Conservation (phyloP, 306 rosid species). For the Purshia tridentata region DNA sequence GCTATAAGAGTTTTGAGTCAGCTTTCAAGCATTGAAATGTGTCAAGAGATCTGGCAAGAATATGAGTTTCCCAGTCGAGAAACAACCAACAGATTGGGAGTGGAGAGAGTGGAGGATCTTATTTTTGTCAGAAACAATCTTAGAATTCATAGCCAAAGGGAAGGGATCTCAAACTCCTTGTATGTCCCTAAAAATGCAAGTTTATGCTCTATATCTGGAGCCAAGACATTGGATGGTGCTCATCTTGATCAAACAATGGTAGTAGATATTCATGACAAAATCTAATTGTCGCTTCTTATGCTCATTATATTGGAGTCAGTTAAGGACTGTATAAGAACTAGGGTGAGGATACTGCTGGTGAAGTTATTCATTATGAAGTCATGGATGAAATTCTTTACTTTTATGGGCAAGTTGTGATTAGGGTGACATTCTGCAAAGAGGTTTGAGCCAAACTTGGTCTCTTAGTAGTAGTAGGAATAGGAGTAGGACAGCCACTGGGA, state of each 20-base stretch:
- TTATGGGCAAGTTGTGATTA: neutral
- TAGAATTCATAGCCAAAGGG: constrained; percentile 41
- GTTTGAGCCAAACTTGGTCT: neutral
- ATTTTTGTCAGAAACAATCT: constrained; percentile 52
- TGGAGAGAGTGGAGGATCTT: constrained; percentile 44
- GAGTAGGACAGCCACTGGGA: too few relatives aligned
- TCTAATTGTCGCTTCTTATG: neutral
- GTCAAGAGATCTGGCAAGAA: constrained; percentile 47
- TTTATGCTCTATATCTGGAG: constrained; percentile 11
- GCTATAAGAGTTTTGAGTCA: constrained; percentile 59
- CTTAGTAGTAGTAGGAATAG: too few relatives aligned
- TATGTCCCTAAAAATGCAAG: constrained; percentile 1
- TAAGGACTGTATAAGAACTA: neutral
- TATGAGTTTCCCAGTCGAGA: constrained; percentile 30
- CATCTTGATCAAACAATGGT: constrained; percentile 31
- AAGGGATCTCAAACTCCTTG: constrained; percentile 21
- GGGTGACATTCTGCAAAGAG: neutral
- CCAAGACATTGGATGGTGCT: constrained; percentile 23
- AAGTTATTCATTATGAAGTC: neutral
- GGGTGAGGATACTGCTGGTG: too few relatives aligned
- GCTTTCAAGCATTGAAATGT: constrained; percentile 49
- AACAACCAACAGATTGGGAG: constrained; percentile 29
- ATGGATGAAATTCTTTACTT: neutral
- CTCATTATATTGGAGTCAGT: constrained; percentile 3
- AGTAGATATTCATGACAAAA: constrained; percentile 26